Base-by-base conservation (phyloP, 805 yeast genomes). In the Ogataea pilisensis region DNA sequence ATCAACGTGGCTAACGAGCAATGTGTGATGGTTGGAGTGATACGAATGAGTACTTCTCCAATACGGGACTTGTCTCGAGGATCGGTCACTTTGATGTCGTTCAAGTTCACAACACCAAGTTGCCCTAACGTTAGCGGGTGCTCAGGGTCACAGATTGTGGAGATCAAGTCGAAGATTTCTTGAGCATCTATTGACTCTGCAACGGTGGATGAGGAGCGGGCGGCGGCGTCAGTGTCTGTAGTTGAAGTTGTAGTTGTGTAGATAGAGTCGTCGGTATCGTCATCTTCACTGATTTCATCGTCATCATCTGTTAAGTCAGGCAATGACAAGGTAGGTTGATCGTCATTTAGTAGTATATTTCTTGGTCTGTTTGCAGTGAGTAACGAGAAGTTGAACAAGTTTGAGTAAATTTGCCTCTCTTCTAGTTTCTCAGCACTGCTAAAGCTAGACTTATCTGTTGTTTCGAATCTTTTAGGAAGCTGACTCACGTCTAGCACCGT, bases 11-110 rank as follows among this genome's bases (percentile, higher is more conserved):
- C 99, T 45, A 93, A 70, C 0, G 96, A 88, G 61, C 99, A 93
- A 57, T 93, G 99, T 4, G 98, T 93, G 53, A 93, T 91, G 0
- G 99, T 93, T 1, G 99, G 99, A 0, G 99, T 93, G 46, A 93
- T 93, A 52, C 76, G 78, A 22, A 93, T 87, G 18, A 78, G 55
- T 1, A 93, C 87, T 46, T 82, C 86, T 0, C 93, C 84, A 54
- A 89, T 78, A 28, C 74, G 73, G 24, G 68, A 52, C 29, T 56
- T 55, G 38, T 73, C 69, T 4, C 76, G 75, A 9, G 78, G 68
- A 54, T 86, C 85, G 2, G 63, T 68, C 3, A 93, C 88, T 30
- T 66, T 61, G 43, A 93, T 93, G 58, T 95, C 96, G 5, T 74
- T 72, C 36, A 93, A 67, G 53, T 88, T 89, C 2, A 93, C 96